Conservation (phyloP, 441 rosid genomes). For the Hura crepitans region DNA sequence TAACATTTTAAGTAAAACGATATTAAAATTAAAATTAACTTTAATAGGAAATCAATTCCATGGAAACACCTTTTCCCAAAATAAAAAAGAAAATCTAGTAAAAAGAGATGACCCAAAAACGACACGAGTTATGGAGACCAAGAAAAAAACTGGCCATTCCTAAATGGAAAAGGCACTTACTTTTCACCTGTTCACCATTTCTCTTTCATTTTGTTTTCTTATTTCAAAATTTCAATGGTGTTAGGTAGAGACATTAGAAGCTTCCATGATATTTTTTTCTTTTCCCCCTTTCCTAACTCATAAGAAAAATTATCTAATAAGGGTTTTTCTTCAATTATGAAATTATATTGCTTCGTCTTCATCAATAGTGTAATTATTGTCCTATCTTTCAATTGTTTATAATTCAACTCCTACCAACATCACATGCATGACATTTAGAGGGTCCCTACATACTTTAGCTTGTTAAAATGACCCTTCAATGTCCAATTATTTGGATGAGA, state of each 20-base stretch:
- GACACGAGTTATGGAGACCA: too few species aligned
- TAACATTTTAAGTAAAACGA: too few species aligned
- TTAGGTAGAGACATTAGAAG: conserved; percentile 55
- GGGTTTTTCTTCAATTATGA: conserved; percentile 7
- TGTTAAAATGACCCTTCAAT: conserved; percentile 12
- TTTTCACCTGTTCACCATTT: conserved; percentile 29
- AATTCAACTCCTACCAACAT: conserved; percentile 36
- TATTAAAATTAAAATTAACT: too few species aligned
- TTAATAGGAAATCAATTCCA: conserved; percentile 59
- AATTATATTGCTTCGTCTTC: conserved; percentile 18
- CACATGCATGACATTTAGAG: conserved; percentile 36
- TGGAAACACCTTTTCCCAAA: conserved; percentile 73
- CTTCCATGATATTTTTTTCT: conserved; percentile 42
- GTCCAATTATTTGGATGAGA: background rate
- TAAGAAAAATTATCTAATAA: conserved; percentile 18
- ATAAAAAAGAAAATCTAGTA: too few species aligned
- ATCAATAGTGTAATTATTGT: conserved; percentile 26
- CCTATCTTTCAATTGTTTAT: conserved; percentile 16
- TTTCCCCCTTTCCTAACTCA: background rate
- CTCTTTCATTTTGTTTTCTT: background rate
- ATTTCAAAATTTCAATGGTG: conserved; percentile 42
- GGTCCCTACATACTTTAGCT: conserved; percentile 13
- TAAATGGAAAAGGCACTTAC: conserved; percentile 22
- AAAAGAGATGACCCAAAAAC: too few species aligned
- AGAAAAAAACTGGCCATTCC: conserved; percentile 22